phyloP scores from a whole-genome alignment of 169 alveolate genomes.

The Besnoitia besnoiti region DNA sequence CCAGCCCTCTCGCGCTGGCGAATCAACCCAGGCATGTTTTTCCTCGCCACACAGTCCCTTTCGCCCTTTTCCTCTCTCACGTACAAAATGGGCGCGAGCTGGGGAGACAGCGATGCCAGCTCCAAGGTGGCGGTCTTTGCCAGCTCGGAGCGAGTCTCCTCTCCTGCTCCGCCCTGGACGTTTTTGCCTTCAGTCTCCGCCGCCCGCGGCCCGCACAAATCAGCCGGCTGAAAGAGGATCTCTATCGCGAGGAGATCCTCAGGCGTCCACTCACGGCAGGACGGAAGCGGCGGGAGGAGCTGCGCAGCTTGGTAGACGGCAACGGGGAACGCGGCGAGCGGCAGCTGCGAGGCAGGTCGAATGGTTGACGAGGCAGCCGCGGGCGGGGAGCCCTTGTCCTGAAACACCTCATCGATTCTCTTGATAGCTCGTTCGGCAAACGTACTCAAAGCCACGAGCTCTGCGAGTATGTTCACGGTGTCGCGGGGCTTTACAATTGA shows the following conservation, averaged over 20 bases:
- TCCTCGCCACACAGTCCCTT: neutral
- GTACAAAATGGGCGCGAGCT: slow-evolving; percentile 30
- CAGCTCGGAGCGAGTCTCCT: neutral
- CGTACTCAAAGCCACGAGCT: neutral
- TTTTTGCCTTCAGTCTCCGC: neutral
- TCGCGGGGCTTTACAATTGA: neutral
- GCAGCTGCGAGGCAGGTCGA: neutral
- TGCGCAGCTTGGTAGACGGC: slow-evolving; percentile 22
- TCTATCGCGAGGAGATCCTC: slow-evolving; percentile 34
- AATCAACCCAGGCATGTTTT: neutral
- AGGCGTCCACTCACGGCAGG: neutral
- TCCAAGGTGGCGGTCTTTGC: neutral
- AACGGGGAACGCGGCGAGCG: slow-evolving; percentile 7
- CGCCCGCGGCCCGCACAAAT: neutral
- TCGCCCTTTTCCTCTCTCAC: slow-evolving; percentile 32
- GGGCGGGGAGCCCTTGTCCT: neutral
- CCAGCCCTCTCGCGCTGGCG: slow-evolving; percentile 20
- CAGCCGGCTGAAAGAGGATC: neutral
- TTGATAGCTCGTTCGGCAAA: neutral
- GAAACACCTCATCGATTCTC: neutral
- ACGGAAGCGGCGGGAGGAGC: slow-evolving; percentile 22
- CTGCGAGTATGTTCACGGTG: neutral
- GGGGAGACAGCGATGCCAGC: slow-evolving; percentile 6
- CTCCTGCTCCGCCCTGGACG: neutral
- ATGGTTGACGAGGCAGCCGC: neutral